Conservation (phyloP, 148 eudicot genomes). For the Fagopyrum tataricum region DNA sequence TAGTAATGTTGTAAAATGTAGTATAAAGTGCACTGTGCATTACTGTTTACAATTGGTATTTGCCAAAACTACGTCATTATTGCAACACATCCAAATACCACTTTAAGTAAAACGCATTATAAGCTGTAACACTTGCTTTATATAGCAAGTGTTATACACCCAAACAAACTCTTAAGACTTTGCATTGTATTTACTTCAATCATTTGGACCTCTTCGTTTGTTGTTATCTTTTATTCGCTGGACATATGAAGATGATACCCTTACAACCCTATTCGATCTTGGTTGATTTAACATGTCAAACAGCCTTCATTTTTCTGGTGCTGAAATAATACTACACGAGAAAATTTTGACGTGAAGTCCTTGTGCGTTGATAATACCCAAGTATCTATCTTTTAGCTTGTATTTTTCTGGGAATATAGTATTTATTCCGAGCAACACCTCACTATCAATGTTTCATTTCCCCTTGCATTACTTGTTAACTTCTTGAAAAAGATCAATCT, state of each 20-base stretch:
- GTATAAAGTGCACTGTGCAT: not conserved
- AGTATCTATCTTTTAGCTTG: not conserved
- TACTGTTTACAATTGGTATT: not conserved
- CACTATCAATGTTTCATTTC: not conserved
- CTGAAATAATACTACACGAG: not conserved
- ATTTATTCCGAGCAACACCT: not conserved
- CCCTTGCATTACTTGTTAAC: too few relatives aligned
- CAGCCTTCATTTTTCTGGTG: not conserved
- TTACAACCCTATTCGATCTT: not conserved
- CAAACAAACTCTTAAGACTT: too few relatives aligned
- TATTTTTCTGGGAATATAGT: not conserved
- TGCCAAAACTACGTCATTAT: too few relatives aligned
- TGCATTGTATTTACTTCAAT: not conserved
- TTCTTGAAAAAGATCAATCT: too few relatives aligned
- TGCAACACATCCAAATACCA: too few relatives aligned
- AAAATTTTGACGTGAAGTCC: not conserved
- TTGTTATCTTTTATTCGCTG: not conserved
- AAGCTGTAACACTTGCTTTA: too few relatives aligned
- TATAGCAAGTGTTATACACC: too few relatives aligned
- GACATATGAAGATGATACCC: not conserved
- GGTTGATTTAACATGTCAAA: not conserved
- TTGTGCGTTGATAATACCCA: not conserved
- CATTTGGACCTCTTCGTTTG: not conserved
- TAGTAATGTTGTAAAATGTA: too few relatives aligned
- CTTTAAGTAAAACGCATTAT: too few relatives aligned